Evolutionary conservation across 805 yeast species (phyloP).

Genomic region (Zygoascus biomembranicola): DNA sequence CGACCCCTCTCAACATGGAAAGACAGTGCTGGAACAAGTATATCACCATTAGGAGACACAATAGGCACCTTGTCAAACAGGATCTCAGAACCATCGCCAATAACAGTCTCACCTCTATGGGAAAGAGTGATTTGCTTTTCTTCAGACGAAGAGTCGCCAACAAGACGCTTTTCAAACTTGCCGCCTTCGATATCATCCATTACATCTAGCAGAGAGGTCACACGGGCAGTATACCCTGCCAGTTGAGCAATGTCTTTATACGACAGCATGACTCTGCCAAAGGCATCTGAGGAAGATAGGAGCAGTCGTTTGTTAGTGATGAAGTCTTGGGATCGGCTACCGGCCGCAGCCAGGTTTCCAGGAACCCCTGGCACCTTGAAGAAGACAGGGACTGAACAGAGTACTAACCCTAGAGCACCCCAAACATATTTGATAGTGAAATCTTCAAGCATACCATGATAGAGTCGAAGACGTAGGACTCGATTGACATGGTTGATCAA

Average conservation of each 20-base stretch:
- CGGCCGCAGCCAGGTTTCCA: constrained; percentile 22
- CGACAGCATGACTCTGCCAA: constrained; percentile 78
- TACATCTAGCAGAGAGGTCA: constrained; percentile 58
- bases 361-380: constrained; percentile 37
- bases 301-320: constrained; percentile 81
- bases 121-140: constrained; percentile 12
- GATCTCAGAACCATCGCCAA: constrained; percentile 45
- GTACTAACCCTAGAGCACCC: constrained; percentile 89
- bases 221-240: constrained; percentile 71
- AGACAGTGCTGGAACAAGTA: constrained; percentile 54
- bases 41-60: constrained; percentile 76
- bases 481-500: constrained; percentile 68
- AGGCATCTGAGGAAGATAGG: constrained; percentile 76
- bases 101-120: constrained; percentile 15
- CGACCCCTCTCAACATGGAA: constrained; percentile 75
- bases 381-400: constrained; percentile 86
- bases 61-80: constrained; percentile 71
- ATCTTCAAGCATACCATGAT: constrained; percentile 75
- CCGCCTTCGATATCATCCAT: constrained; percentile 43
- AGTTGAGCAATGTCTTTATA: constrained; percentile 78
- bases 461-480: constrained; percentile 66
- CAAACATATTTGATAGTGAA: constrained; percentile 86
- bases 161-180: constrained; percentile 24
- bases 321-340: constrained; percentile 58
- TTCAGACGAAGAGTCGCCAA: constrained; percentile 14